phyloP scores from a whole-genome alignment of 495 filamentous ascomycete genomes.

The Hypomontagnella monticulosa region DNA sequence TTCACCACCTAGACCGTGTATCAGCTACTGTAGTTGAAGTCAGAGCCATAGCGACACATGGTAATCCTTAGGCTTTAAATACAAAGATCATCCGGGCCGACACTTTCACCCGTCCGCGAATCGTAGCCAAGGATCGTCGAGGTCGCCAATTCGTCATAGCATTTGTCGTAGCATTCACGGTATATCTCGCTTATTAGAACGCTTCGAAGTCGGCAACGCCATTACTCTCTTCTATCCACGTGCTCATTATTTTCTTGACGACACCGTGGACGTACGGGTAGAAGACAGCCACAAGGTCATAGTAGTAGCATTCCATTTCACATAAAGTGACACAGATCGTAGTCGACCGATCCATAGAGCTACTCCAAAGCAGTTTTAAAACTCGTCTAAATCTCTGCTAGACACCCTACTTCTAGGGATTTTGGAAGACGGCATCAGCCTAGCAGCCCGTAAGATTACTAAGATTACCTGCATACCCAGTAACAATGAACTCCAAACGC shows the following conservation, averaged over 20 bases:
- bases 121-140: conserved; percentile 27
- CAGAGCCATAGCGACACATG: conserved; percentile 9
- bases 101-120: conserved; percentile 13
- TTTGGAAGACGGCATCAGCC: too few relatives aligned
- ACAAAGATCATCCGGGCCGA: conserved; percentile 28
- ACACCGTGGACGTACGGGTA: conserved; percentile 19
- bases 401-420: too few relatives aligned
- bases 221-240: conserved; percentile 33
- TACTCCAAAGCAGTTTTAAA: too few relatives aligned
- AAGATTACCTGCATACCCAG: too few relatives aligned
- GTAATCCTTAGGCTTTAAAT: conserved; percentile 24
- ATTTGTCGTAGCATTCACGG: conserved; percentile 25
- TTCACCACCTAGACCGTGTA: too few relatives aligned
- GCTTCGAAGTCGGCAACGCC: conserved; percentile 31
- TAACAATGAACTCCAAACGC: too few relatives aligned
- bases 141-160: conserved; percentile 23
- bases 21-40: too few relatives aligned
- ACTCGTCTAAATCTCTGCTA: too few relatives aligned
- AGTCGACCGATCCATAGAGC: too few relatives aligned
- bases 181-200: conserved; percentile 22
- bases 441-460: too few relatives aligned
- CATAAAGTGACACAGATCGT: too few relatives aligned
- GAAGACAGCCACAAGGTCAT: conserved; percentile 18
- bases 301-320: not conserved
- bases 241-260: conserved; percentile 20